Conservation (phyloP, 495 filamentous ascomycete genomes). For the Penicillium maclennaniae region DNA sequence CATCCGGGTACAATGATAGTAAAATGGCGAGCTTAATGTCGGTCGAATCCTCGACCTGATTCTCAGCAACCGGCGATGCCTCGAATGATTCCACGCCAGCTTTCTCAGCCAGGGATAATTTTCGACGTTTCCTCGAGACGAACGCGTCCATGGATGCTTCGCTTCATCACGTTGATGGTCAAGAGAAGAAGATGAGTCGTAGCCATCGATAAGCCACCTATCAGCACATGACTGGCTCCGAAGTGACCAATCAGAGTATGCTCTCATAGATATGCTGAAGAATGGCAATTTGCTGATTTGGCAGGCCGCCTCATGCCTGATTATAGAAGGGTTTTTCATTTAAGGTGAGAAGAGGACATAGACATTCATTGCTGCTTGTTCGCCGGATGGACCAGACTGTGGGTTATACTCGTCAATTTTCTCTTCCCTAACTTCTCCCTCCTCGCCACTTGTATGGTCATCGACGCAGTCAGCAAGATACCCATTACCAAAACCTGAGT, state of each 20-base stretch:
- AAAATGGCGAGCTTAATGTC: constrained; percentile 85
- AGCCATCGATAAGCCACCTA: constrained; percentile 12
- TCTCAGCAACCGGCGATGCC: constrained; percentile 4
- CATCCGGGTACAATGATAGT: constrained; percentile 64
- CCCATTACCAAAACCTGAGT: too few relatives aligned
- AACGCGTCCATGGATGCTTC: constrained; percentile 52
- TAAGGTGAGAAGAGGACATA: too few relatives aligned
- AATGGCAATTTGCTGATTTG: background rate
- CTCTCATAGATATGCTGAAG: background rate
- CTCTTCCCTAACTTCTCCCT: too few relatives aligned
- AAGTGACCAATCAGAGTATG: constrained; percentile 31
- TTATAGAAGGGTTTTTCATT: too few relatives aligned
- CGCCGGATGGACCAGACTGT: too few relatives aligned
- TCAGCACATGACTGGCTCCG: constrained; percentile 32
- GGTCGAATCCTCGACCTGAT: constrained; percentile 65
- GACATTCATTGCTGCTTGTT: too few relatives aligned
- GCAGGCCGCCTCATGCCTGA: too few relatives aligned
- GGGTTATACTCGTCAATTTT: too few relatives aligned
- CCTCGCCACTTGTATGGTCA: too few relatives aligned
- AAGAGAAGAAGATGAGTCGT: background rate
- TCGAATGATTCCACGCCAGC: background rate
- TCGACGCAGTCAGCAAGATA: too few relatives aligned
- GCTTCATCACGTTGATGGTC: background rate
- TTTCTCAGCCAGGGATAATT: constrained; percentile 20
- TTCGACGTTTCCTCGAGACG: constrained; percentile 50